Base-by-base conservation (phyloP, 192 early-diverging fungal species). In the Gigaspora rosea region DNA sequence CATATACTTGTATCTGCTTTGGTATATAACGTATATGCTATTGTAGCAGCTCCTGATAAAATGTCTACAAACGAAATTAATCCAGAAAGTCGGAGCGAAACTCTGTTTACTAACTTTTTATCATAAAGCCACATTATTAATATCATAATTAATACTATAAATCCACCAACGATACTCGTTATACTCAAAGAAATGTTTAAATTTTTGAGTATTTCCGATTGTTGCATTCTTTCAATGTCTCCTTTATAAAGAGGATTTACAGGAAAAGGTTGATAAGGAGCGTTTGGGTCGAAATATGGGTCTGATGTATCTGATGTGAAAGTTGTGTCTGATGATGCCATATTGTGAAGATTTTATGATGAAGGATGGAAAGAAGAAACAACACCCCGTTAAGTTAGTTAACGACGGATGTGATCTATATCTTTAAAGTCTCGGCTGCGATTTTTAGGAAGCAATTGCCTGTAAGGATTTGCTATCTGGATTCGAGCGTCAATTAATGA, bases 41-140 rank as follows among this genome's bases (percentile, higher is more conserved):
- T 71, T 33, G 32, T 22, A 16, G 50, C 16, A 8, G 10, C 20
- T 12, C 32, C 69, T 11, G 48, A 27, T 8, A 71, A 54, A 71
- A 71, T 22, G 16, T 71, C 69, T n/a, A 71, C 49, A 50, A 71
- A 71, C 13, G 69, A 71, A 46, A 71, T 71, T 22, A 71, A n/a
- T 27, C 49, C 69, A 0, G 69, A 32, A 27, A 71, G 50, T 56
- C 69, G 50, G 18, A 71, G 32, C 8, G 69, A 71, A 2, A 71
- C 69, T 13, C 69, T 20, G 8, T 71, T 71, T 35, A 71, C 69
- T n/a, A 52, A 50, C 6, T 71, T 71, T 36, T 35, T 71, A 35
- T 71, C 69, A 35, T 71, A 71, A 33, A 71, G 49, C 47, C 49
- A 71, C 52, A 71, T 71, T 7, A 36, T 22, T 35, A 71, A 52